Conservation (phyloP, 352 stramenopile genomes). For the Phytophthora cactorum region DNA sequence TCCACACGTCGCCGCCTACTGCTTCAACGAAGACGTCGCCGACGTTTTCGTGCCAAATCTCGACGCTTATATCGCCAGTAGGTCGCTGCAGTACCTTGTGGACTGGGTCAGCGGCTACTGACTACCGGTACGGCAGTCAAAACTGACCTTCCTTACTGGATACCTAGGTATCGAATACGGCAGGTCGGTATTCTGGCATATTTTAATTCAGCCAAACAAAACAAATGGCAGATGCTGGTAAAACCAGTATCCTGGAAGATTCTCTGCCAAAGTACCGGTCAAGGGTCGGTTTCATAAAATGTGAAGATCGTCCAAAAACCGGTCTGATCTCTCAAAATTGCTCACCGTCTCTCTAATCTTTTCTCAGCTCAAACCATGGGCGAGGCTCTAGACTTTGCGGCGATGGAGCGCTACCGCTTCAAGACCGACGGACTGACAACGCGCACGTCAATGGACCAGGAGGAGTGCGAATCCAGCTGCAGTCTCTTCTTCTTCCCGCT, state of each 20-base stretch:
- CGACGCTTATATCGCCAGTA: constrained; percentile 30
- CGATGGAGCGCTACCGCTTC: constrained; percentile 55
- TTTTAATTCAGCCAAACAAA: too few relatives aligned
- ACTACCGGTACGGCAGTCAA: not conserved
- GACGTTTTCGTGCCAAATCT: constrained; percentile 69
- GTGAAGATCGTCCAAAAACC: too few relatives aligned
- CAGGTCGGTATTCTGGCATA: too few relatives aligned
- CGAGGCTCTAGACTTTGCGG: constrained; percentile 22
- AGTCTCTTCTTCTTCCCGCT: constrained; percentile 93
- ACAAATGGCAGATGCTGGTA: too few relatives aligned
- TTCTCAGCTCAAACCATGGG: constrained; percentile 1
- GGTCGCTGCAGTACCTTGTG: constrained; percentile 30
- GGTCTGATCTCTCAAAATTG: not conserved
- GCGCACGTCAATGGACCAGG: constrained; percentile 73
- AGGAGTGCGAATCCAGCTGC: constrained; percentile 91
- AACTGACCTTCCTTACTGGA: too few relatives aligned
- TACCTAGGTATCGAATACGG: too few relatives aligned
- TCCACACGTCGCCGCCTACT: constrained; percentile 79
- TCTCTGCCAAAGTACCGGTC: too few relatives aligned
- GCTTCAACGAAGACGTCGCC: constrained; percentile 72
- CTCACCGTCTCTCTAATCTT: not conserved
- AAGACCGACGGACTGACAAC: constrained; percentile 63
- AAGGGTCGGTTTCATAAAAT: too few relatives aligned
- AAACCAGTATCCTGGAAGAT: too few relatives aligned
- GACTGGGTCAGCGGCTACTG: constrained; percentile 39